Base-by-base conservation (phyloP, 2,329 filamentous ascomycete species). In the Fusarium coicis region DNA sequence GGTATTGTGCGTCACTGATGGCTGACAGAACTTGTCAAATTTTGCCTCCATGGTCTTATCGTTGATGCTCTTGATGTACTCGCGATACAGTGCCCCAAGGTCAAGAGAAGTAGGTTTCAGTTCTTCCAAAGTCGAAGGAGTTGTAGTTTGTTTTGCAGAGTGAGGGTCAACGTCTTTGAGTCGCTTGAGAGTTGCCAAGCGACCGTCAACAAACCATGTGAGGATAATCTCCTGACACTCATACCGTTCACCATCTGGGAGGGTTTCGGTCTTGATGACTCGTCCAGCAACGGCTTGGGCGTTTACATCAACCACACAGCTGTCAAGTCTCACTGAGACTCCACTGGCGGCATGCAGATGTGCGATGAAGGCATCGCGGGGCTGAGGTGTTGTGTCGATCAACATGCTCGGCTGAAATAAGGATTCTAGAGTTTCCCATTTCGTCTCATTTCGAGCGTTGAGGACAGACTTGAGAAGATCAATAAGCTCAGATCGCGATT, bases 41-140 rank as follows among this genome's bases (percentile, higher is more conserved):
- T 47, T 58, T 2, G 16, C 26, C 0, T 74, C 56, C 71, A 72
- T 74, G 2, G 68, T 63, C 2, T 69, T 56, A 0, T 50, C 32
- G 4, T 74, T 74, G 15, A 74, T 74, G 26, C 36, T 47, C 16
- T 15, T 19, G 23, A 74, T 74, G 5, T 74, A 74, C 6, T 40
- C 19, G 32, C 36, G 37, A 30, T 74, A 74, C 5, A 11, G 4
- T 6, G 28, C 10, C 8, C 1, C 50, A 4, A 74, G 57, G 2
- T 74, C 43, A 21, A 68, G 9, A 14, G 57, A 28, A 1, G 54
- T 37, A 7, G 15, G 19, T 7, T 1, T 53, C 7, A 9, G 5
- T 2, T 46, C 28, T 2, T 30, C 10, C 3, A 65, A 10, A 16
- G 10, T 0, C 0, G 26, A 2, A 6, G 72, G 68, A 30, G 63